Conservation (phyloP, 345 rosid species). For the Viola odorata region DNA sequence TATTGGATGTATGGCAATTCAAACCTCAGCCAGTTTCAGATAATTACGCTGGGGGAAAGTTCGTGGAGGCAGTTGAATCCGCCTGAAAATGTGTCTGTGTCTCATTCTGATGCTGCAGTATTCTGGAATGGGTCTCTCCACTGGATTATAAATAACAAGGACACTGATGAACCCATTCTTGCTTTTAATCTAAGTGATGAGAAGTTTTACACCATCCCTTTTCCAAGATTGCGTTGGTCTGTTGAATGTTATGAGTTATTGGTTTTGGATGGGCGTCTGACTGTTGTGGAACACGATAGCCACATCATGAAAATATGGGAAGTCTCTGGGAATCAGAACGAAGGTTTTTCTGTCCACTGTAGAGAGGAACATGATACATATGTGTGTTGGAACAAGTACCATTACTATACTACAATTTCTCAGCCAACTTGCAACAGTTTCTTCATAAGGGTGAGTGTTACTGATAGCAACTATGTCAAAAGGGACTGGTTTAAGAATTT, state of each 20-base stretch:
- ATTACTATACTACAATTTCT: background rate
- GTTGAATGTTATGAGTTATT: background rate
- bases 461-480: background rate
- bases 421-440: background rate
- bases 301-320: background rate
- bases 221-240: background rate
- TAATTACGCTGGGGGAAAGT: conserved; percentile 5
- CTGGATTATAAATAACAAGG: background rate
- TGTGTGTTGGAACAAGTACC: conserved; percentile 5
- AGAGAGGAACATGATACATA: conserved; percentile 2
- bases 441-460: background rate
- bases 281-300: conserved; percentile 1
- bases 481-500: conserved; percentile 1
- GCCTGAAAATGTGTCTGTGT: background rate
- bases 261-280: background rate
- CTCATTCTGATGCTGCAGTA: conserved; percentile 6
- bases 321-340: background rate
- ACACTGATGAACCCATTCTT: background rate
- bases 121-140: conserved; percentile 8
- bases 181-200: conserved; percentile 4
- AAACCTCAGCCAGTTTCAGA: conserved; percentile 3
- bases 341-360: background rate
- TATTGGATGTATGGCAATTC: background rate
- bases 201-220: conserved; percentile 5
- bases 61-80: conserved; percentile 4